Evolutionary conservation across 2,329 filamentous ascomycete species (phyloP).

Genomic region (Aureobasidium pullulans): DNA sequence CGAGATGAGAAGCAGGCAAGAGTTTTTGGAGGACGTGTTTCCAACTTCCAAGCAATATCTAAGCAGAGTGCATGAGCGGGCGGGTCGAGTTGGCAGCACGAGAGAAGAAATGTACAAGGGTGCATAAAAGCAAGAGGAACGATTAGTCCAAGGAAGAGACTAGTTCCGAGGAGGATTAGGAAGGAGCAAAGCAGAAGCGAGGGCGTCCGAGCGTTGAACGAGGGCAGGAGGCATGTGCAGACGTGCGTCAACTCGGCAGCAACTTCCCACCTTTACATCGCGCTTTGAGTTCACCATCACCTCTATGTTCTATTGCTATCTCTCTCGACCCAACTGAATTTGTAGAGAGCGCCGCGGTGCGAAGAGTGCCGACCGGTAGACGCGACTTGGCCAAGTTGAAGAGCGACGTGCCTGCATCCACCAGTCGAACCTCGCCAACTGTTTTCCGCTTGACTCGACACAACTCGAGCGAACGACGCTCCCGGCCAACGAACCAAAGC

Average conservation of each 20-base stretch:
- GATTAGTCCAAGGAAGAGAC: neutral
- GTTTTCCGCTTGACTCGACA: neutral
- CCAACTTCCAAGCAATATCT: neutral
- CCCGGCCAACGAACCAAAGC: neutral
- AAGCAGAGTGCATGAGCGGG: neutral
- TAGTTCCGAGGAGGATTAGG: neutral
- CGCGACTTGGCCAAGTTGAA: neutral
- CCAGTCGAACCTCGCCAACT: neutral
- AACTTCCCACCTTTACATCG: conserved; percentile 2
- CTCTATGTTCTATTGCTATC: neutral
- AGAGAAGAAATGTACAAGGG: neutral
- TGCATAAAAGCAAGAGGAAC: neutral
- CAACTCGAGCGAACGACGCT: conserved; percentile 2
- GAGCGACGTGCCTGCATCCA: neutral
- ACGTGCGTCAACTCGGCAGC: conserved; percentile 5
- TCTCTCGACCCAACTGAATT: neutral
- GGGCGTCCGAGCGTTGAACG: neutral
- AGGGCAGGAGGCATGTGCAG: conserved; percentile 5
- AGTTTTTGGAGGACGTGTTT: neutral
- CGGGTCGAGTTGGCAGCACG: neutral
- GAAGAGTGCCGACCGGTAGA: neutral
- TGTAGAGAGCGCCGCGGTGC: neutral
- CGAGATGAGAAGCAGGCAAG: neutral
- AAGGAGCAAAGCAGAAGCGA: neutral
- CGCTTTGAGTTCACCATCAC: conserved; percentile 10